Conservation (phyloP, 2,329 filamentous ascomycete species). For the Botrytis deweyae region DNA sequence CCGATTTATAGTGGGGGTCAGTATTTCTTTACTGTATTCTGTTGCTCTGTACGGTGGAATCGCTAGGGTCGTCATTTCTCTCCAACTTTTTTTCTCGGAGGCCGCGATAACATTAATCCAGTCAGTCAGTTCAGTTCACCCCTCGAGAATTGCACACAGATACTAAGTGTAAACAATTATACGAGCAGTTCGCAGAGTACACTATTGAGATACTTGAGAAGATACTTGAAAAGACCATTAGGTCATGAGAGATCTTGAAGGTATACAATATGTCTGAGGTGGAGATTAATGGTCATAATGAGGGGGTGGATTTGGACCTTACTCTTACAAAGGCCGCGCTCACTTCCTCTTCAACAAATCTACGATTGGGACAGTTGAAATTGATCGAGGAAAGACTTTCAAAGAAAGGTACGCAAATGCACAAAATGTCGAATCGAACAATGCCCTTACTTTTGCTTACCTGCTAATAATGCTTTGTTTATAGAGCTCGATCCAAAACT, state of each 20-base stretch:
- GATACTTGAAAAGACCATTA: constrained; percentile 11
- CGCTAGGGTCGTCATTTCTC: constrained; percentile 19
- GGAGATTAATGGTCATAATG: constrained; percentile 44
- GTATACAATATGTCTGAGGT: constrained; percentile 51
- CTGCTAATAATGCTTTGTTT: constrained; percentile 4
- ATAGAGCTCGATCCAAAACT: constrained; percentile 43
- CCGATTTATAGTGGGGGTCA: constrained; percentile 18
- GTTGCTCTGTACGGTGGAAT: constrained; percentile 1
- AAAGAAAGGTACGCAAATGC: constrained; percentile 48
- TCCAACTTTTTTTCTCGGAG: background rate
- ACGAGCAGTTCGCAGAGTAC: background rate
- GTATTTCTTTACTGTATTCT: background rate
- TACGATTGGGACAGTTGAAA: constrained; percentile 55
- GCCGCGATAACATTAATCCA: constrained; percentile 21
- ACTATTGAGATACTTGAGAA: constrained; percentile 2
- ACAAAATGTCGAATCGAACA: constrained; percentile 31
- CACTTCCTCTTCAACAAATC: constrained; percentile 60
- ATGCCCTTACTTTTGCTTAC: constrained; percentile 5
- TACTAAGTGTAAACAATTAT: background rate
- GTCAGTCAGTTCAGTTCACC: background rate
- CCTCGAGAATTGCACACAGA: constrained; percentile 2
- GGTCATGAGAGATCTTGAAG: constrained; percentile 37
- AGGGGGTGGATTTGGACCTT: constrained; percentile 54
- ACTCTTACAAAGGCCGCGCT: constrained; percentile 51
- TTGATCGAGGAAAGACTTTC: constrained; percentile 56